A percentile compares a stretch with the other conserved stretches of the same genome.
Conservation (phyloP, 192 early-diverging fungal species). For the Backusella australiensis region DNA sequence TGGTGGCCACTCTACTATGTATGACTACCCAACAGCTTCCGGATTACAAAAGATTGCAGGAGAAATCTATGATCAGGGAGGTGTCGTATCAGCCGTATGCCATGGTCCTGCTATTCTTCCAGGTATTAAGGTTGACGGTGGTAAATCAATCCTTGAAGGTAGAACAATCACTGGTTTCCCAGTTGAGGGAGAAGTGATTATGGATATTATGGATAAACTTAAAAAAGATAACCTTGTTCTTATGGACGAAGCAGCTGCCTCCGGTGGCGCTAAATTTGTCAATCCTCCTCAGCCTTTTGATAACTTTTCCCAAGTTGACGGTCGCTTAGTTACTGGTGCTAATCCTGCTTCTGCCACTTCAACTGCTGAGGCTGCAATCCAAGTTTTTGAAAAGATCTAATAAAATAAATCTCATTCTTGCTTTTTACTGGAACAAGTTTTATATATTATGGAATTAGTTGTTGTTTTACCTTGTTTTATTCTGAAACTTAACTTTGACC, state of each 20-base stretch:
- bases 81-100: conserved; percentile 55
- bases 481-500: neutral
- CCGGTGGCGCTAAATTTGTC: conserved; percentile 25
- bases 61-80: conserved; percentile 50
- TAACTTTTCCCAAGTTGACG: conserved; percentile 47
- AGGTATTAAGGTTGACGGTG: conserved; percentile 53
- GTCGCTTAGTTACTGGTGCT: conserved; percentile 70
- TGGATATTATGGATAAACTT: conserved; percentile 42
- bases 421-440: neutral
- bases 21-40: conserved; percentile 49
- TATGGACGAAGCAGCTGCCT: conserved; percentile 36
- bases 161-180: conserved; percentile 74
- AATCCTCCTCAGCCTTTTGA: conserved; percentile 12
- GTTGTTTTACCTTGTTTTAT: neutral
- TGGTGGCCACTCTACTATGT: conserved; percentile 51
- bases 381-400: conserved; percentile 8
- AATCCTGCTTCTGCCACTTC: conserved; percentile 63
- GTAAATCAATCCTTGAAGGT: conserved; percentile 57
- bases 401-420: neutral
- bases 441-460: neutral
- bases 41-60: conserved; percentile 47
- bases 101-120: conserved; percentile 71
- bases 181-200: conserved; percentile 59
- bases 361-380: conserved; percentile 14
- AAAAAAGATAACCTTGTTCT: conserved; percentile 38